Evolutionary conservation across 2,329 filamentous ascomycete species (phyloP), one percentile per base, ranked within the genome.

Genomic region (Ascochyta clinopodiicola): DNA sequence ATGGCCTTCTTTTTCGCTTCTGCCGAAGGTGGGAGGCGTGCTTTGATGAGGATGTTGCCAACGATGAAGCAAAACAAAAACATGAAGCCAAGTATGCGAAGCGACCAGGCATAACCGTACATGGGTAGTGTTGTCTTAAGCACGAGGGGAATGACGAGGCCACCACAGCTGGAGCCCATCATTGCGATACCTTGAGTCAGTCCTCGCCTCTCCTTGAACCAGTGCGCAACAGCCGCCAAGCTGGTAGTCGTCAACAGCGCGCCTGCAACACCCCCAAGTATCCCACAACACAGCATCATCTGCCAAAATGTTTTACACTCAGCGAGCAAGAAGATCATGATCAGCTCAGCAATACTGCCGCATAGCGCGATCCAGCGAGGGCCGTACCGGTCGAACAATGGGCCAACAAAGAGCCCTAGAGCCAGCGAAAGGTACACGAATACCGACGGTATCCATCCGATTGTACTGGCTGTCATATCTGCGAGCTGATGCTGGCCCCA

Each of bases 361-460:
- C 61, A 44, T 44, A 74, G 37, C 3, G 70, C 67, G 15, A 75
- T 72, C 71, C 71, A 75, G 15, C 68, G 63, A 2, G 72, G 72
- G 13, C 72, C 72, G 34, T 75, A 73, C n/a, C 68, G 66, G 43
- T 75, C 72, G 49, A 75, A 96, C 13, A 96, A 78, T 0, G 93
- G 92, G 0, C 93, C 93, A 43, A 96, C 86, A 68, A 94, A 92
- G 17, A 96, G 83, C 13, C 92, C 92, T 32, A 91, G 85, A 63
- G 92, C 89, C 71, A 96, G 94, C 46, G 88, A 86, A 6, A 96
- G 78, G 66, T 95, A 95, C 2, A 89, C 86, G 68, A 92, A 95
- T n/a, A 96, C 78, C 39, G 89, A 90, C 59, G 95, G 93, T 46
- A 96, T 90, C 92, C 92, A 96, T n/a, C 91, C 91, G 19, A 94